A percentile compares a stretch with the other conserved stretches of the same genome.
Conservation (phyloP, 805 yeast genomes). For the Kodamaea jinghongensis region DNA sequence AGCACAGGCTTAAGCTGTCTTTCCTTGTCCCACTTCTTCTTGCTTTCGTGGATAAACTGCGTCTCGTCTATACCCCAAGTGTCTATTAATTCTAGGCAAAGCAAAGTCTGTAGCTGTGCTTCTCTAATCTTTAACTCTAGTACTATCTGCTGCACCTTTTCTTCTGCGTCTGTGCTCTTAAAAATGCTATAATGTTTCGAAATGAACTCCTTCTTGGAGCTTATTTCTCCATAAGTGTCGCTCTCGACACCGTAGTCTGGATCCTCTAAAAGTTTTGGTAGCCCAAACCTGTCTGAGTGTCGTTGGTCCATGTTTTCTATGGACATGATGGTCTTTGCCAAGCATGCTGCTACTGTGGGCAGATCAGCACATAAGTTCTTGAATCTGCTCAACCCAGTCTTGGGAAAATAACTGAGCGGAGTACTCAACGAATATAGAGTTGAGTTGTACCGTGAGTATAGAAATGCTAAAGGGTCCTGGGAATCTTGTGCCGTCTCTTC, state of each 20-base stretch:
- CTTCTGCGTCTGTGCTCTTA: slow-evolving; percentile 6
- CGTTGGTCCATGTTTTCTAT: slow-evolving; percentile 42
- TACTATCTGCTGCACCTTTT: slow-evolving; percentile 26
- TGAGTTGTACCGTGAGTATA: slow-evolving; percentile 32
- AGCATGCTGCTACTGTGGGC: slow-evolving; percentile 12
- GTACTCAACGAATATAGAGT: slow-evolving; percentile 39
- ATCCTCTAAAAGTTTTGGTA: slow-evolving; percentile 13
- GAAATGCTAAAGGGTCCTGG: slow-evolving; percentile 28
- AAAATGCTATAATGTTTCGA: slow-evolving; percentile 9
- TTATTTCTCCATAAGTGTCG: slow-evolving; percentile 20
- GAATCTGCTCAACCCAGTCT: slow-evolving; percentile 49
- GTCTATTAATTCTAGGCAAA: slow-evolving; percentile 45
- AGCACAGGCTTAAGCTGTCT: slow-evolving; percentile 16
- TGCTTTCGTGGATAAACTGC: slow-evolving; percentile 26
- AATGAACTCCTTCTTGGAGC: slow-evolving; percentile 21
- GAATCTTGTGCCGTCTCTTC: not conserved
- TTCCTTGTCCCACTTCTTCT: slow-evolving; percentile 29
- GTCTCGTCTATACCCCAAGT: slow-evolving; percentile 34
- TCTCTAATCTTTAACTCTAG: slow-evolving; percentile 51
- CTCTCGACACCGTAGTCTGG: too few relatives aligned
- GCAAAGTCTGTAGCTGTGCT: slow-evolving; percentile 52
- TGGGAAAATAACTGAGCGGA: slow-evolving; percentile 44
- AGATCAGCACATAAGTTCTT: slow-evolving; percentile 35
- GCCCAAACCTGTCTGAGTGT: slow-evolving; percentile 33
- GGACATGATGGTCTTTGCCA: slow-evolving; percentile 31